phyloP scores from a whole-genome alignment of 148 eudicot species.

The Beta vulgaris region DNA sequence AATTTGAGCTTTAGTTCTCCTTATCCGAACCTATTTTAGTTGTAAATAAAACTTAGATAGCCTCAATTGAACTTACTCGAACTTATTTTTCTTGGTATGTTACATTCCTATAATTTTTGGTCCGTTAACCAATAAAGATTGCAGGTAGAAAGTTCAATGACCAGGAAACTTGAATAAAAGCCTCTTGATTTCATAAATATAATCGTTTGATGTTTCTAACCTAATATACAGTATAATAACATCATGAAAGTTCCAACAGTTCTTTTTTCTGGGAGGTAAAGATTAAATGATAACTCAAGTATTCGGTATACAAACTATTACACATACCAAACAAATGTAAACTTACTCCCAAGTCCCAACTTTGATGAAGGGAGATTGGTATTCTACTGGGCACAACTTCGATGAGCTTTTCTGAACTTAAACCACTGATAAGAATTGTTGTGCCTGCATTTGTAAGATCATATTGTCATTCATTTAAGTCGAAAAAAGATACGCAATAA shows the following conservation, averaged over 20 bases:
- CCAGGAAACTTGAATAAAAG: not conserved
- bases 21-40: not conserved
- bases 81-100: not conserved
- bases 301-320: slow-evolving; percentile 1
- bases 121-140: not conserved
- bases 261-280: not conserved
- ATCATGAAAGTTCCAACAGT: slow-evolving; percentile 3
- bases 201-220: not conserved
- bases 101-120: not conserved
- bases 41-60: not conserved
- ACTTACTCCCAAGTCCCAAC: slow-evolving; percentile 24
- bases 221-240: not conserved
- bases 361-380: slow-evolving; percentile 4
- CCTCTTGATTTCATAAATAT: not conserved
- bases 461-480: not conserved
- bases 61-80: not conserved
- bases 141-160: not conserved
- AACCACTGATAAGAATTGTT: not conserved
- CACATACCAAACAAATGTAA: slow-evolving; percentile 1
- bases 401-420: not conserved
- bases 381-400: slow-evolving; percentile 7
- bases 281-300: not conserved
- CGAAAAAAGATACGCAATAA: not conserved
- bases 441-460: slow-evolving; percentile 11
- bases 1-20: not conserved